Percentiles rank a stretch among this genome's conserved stretches.
Evolutionary conservation across 306 rosid species (phyloP).

Genomic region (Neltuma alba): DNA sequence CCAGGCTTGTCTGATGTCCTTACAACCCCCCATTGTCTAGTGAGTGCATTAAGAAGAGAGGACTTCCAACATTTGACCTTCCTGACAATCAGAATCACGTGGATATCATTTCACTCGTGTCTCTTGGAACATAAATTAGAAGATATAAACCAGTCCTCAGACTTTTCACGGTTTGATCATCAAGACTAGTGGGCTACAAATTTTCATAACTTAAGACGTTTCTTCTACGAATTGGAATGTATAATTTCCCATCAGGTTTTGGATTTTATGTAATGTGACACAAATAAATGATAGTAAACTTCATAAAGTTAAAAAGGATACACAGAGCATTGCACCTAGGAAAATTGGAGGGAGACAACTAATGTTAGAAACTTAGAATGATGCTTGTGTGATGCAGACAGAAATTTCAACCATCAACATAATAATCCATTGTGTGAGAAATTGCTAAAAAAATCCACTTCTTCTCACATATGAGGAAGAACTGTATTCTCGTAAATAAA

Average conservation of each 20-base stretch:
- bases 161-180: not conserved
- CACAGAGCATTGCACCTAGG: not conserved
- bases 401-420: not conserved
- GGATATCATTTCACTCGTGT: slow-evolving; percentile 17
- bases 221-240: not conserved
- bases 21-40: slow-evolving; percentile 96
- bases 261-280: not conserved
- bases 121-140: slow-evolving; percentile 21
- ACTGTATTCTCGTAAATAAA: not conserved
- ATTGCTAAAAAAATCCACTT: not conserved
- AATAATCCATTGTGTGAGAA: not conserved
- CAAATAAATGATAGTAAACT: not conserved
- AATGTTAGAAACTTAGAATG: not conserved
- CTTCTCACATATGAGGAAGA: not conserved
- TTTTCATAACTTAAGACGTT: no score
- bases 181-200: not conserved
- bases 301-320: not conserved
- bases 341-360: not conserved
- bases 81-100: slow-evolving; percentile 53
- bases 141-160: not conserved
- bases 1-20: slow-evolving; percentile 95
- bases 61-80: slow-evolving; percentile 96
- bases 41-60: slow-evolving; percentile 88
- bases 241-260: not conserved
- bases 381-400: not conserved